A percentile compares a stretch with the other conserved stretches of the same genome.
Evolutionary conservation across 441 rosid species (phyloP).

Genomic region (Macaranga tanarius): DNA sequence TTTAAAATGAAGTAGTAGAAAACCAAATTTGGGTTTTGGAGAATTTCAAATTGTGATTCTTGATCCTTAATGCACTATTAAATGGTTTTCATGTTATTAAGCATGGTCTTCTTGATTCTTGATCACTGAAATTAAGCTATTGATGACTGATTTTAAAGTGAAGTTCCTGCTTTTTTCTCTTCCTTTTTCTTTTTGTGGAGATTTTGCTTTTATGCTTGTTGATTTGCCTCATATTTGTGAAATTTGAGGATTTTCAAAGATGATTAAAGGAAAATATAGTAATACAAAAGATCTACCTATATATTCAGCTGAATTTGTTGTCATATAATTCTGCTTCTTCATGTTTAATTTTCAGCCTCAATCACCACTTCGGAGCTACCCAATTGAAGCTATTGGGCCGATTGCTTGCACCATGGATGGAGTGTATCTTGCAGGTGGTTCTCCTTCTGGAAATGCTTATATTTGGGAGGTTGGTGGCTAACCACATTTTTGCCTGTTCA

Average conservation of each 20-base stretch:
- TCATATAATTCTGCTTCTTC: slow-evolving; percentile 6
- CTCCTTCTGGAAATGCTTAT: slow-evolving; percentile 52
- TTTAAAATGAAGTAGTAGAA: not conserved
- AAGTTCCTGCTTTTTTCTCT: not conserved
- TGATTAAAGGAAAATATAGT: not conserved
- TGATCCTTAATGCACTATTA: not conserved
- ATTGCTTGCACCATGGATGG: slow-evolving; percentile 45
- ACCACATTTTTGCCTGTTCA: not conserved
- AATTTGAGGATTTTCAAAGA: not conserved
- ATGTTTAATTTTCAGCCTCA: slow-evolving; percentile 37
- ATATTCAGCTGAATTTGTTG: not conserved
- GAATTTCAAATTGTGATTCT: not conserved
- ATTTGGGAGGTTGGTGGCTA: slow-evolving; percentile 48
- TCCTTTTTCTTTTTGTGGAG: too few species aligned
- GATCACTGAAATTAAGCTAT: not conserved
- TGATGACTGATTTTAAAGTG: not conserved
- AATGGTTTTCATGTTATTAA: not conserved
- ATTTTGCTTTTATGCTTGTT: not conserved
- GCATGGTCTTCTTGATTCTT: not conserved
- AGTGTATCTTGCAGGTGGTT: slow-evolving; percentile 46
- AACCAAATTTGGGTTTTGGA: not conserved
- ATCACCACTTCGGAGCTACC: slow-evolving; percentile 45
- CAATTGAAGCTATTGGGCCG: slow-evolving; percentile 54
- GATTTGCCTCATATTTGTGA: not conserved
- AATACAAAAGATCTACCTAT: not conserved